Percentiles rank a stretch among this genome's conserved stretches.
Evolutionary conservation across 2,329 filamentous ascomycete species (phyloP).

Genomic region (Venturia aucupariae): DNA sequence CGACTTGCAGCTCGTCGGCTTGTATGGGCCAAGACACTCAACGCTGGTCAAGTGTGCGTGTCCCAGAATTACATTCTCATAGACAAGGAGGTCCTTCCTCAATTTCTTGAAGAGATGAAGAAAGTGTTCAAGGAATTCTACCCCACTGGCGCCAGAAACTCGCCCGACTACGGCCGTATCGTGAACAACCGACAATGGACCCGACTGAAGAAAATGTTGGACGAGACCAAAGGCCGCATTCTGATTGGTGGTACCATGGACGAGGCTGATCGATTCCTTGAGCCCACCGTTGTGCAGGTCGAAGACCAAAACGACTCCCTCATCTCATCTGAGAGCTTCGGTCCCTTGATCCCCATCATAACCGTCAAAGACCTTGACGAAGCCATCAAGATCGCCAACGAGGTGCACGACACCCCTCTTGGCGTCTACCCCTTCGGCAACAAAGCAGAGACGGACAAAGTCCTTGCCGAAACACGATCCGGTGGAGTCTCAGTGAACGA

Average conservation of each 20-base stretch:
- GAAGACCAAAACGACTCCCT: conserved; percentile 66
- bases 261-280: conserved; percentile 71
- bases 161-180: conserved; percentile 69
- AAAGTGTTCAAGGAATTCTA: conserved; percentile 67
- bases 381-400: conserved; percentile 72
- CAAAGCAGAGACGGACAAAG: conserved; percentile 64
- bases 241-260: conserved; percentile 80
- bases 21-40: conserved; percentile 79
- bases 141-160: conserved; percentile 70
- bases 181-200: conserved; percentile 72
- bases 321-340: conserved; percentile 79
- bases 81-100: conserved; percentile 61
- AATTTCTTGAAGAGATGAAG: conserved; percentile 67
- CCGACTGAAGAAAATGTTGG: conserved; percentile 85
- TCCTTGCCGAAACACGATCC: conserved; percentile 40
- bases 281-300: conserved; percentile 85
- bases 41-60: conserved; percentile 85
- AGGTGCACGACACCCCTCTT: conserved; percentile 73
- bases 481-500: conserved; percentile 44
- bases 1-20: conserved; percentile 73
- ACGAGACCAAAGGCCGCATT: conserved; percentile 72
- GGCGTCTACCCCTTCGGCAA: conserved; percentile 78
- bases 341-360: conserved; percentile 79
- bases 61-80: conserved; percentile 88
- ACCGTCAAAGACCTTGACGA: conserved; percentile 72